Base-by-base conservation (phyloP, 805 yeast species). In the Gaillardinia entomophila region DNA sequence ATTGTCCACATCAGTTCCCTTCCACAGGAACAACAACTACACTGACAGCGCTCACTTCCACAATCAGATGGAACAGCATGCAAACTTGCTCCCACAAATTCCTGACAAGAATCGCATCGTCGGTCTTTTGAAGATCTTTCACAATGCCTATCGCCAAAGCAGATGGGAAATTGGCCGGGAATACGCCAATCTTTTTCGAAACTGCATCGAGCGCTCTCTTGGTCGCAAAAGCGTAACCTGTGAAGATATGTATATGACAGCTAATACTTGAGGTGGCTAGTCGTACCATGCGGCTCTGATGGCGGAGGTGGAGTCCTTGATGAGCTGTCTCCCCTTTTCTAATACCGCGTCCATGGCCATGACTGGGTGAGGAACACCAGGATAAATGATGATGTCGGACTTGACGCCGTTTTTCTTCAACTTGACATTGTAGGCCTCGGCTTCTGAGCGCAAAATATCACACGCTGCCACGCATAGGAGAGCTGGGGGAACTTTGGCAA, bases 161-260 rank as follows among this genome's bases (percentile, higher is more conserved):
- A 65, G 68, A 31, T 79, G 80, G 77, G 75, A 74, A 29, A 57
- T 78, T 32, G 79, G 79, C 10, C 57, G 59, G 29, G 87, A 79
- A 46, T 66, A 74, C 39, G 67, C 79, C 1, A 65, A 66, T 33
- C 54, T 79, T 36, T 55, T 79, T 28, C 53, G 59, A 31, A 74
- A 76, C 43, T 77, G 82, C 51, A 63, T 68, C 19, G 71, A 68
- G 32, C 57, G 86, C 42, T 64, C 76, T 37, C 50, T 72, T 31
- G 83, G 82, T 2, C 59, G 67, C 31, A 41, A 53, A n/a, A 57
- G 60, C 16, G 58, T 63, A 3, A 60, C 71, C 3, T 67, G 78
- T 45, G 69, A 67, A 31, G 65, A 68, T 37, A 76, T 77, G 82
- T 77, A 73, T 38, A n/a, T n/a, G n/a, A n/a, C n/a, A n/a, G n/a